phyloP scores from a whole-genome alignment of 106 monocot genomes.

The Hemerocallis citrina region DNA sequence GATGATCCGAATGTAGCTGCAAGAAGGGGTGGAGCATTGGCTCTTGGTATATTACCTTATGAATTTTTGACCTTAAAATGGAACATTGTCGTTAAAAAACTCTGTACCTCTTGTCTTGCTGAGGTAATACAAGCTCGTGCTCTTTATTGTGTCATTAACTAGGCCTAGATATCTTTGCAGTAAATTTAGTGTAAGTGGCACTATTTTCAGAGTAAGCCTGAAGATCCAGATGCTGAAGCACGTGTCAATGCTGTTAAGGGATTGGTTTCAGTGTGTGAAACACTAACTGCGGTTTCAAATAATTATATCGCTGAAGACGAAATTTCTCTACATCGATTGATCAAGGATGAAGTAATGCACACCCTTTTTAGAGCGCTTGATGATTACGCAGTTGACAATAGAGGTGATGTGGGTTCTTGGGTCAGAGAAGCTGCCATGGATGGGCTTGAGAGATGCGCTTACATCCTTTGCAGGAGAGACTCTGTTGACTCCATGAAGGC shows the following conservation, averaged over 20 bases:
- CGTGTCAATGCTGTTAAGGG: slow-evolving; percentile 80
- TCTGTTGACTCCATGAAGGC: slow-evolving; percentile 6
- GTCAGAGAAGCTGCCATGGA: slow-evolving; percentile 89
- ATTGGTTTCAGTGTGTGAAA: slow-evolving; percentile 83
- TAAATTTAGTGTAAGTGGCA: background rate
- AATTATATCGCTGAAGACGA: slow-evolving; percentile 27
- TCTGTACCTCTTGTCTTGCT: slow-evolving; percentile 63
- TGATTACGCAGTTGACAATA: slow-evolving; percentile 91
- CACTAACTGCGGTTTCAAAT: slow-evolving; percentile 25
- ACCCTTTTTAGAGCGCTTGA: slow-evolving; percentile 78
- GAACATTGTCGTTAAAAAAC: slow-evolving; percentile 42
- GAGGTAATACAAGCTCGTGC: slow-evolving; percentile 33
- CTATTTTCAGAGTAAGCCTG: slow-evolving; percentile 61
- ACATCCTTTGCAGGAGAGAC: slow-evolving; percentile 67
- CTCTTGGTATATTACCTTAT: slow-evolving; percentile 76
- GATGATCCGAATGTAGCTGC: slow-evolving; percentile 93
- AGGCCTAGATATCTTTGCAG: background rate
- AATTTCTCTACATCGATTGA: slow-evolving; percentile 34
- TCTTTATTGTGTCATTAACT: background rate
- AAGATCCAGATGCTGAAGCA: slow-evolving; percentile 88
- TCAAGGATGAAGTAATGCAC: slow-evolving; percentile 66
- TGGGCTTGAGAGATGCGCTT: slow-evolving; percentile 71
- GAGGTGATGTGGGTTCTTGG: slow-evolving; percentile 99
- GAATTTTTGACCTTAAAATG: slow-evolving; percentile 52
- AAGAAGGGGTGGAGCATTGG: slow-evolving; percentile 91